Percentiles rank a stretch among this genome's conserved stretches.
Evolutionary conservation across 805 yeast species (phyloP).

Genomic region (Hanseniaspora singularis): DNA sequence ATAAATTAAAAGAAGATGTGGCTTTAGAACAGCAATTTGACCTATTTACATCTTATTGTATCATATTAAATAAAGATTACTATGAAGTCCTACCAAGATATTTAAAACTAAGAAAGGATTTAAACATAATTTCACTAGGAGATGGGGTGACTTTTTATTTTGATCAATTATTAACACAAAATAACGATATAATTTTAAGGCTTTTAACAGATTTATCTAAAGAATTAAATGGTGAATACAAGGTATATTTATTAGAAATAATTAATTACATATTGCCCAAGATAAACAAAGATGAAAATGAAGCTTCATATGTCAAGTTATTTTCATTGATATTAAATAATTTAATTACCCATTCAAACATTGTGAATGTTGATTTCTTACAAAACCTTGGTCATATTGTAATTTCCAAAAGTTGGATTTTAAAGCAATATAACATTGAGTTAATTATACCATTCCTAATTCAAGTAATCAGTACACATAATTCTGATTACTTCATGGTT

Average conservation of each 20-base stretch:
- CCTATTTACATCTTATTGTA: constrained; percentile 2
- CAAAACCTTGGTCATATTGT: background rate
- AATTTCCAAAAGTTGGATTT: constrained; percentile 40
- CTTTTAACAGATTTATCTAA: background rate
- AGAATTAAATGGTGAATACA: background rate
- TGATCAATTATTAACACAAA: too few relatives aligned
- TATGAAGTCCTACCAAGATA: constrained; percentile 1
- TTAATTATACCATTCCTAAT: constrained; percentile 34
- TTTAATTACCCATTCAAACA: background rate
- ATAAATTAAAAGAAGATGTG: background rate
- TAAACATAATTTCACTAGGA: too few relatives aligned
- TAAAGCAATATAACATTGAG: constrained; percentile 59
- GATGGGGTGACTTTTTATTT: constrained; percentile 2
- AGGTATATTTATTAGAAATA: background rate
- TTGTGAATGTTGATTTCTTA: constrained; percentile 3
- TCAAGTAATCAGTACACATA: constrained; percentile 19
- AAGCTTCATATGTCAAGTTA: background rate
- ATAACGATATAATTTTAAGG: too few relatives aligned
- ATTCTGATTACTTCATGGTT: constrained; percentile 7
- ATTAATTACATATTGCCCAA: background rate
- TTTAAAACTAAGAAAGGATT: background rate
- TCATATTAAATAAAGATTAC: background rate
- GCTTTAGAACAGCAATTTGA: background rate
- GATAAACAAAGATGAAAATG: background rate
- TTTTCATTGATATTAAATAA: constrained; percentile 7